phyloP scores from a whole-genome alignment of 2,329 filamentous ascomycete species.

The Aspergillus quadrilineatus region DNA sequence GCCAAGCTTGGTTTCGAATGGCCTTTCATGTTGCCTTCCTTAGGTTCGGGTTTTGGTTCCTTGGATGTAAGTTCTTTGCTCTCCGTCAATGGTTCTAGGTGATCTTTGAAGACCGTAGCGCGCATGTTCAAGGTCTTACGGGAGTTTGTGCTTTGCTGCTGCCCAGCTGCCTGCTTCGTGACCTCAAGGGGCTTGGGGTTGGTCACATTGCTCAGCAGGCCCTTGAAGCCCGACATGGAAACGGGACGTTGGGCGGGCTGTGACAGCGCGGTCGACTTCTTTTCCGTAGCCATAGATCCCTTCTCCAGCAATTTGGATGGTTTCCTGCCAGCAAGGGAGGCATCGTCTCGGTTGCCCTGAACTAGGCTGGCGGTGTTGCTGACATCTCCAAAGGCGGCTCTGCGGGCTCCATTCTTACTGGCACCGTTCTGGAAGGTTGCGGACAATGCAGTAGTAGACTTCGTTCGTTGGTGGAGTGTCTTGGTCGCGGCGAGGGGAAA shows the following conservation, averaged over 20 bases:
- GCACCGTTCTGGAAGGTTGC: slow-evolving; percentile 53
- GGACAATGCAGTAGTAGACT: slow-evolving; percentile 68
- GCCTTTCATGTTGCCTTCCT: slow-evolving; percentile 24
- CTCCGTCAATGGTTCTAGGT: slow-evolving; percentile 37
- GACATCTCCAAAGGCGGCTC: slow-evolving; percentile 77
- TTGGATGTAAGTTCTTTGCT: slow-evolving; percentile 29
- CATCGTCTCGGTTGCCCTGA: slow-evolving; percentile 56
- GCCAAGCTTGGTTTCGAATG: slow-evolving; percentile 11
- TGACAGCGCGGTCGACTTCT: slow-evolving; percentile 49
- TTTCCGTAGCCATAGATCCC: slow-evolving; percentile 31
- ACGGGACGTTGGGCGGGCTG: slow-evolving; percentile 64
- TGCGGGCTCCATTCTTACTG: slow-evolving; percentile 67
- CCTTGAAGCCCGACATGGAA: slow-evolving; percentile 41
- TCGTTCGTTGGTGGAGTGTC: slow-evolving; percentile 74
- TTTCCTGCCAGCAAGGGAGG: slow-evolving; percentile 50
- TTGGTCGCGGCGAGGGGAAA: slow-evolving; percentile 53
- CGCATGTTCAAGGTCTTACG: slow-evolving; percentile 55
- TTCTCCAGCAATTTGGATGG: slow-evolving; percentile 36
- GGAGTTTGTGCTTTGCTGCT: slow-evolving; percentile 36
- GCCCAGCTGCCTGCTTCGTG: slow-evolving; percentile 33
- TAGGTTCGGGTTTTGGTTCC: slow-evolving; percentile 25
- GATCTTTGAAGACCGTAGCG: slow-evolving; percentile 57
- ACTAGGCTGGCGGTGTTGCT: slow-evolving; percentile 62
- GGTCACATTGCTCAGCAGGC: slow-evolving; percentile 35
- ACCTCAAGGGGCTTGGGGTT: slow-evolving; percentile 33